Evolutionary conservation across 345 rosid genomes (phyloP).

Genomic region (Hypericum androsaemum): DNA sequence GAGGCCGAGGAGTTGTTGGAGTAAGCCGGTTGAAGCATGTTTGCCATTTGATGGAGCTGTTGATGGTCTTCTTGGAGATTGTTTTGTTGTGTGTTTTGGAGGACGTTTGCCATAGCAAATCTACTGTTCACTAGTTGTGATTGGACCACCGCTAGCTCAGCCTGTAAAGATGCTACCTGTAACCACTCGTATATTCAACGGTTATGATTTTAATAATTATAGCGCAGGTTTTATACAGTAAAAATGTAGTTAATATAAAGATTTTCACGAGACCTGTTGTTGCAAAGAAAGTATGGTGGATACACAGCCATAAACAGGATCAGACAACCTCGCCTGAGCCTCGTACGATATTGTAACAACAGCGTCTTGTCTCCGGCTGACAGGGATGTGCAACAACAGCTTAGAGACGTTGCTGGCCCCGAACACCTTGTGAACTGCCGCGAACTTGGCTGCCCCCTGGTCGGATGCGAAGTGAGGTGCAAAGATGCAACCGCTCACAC

Average conservation of each 20-base stretch:
- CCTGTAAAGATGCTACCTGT: slow-evolving; percentile 75
- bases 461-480: slow-evolving; percentile 89
- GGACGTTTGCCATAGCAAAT: slow-evolving; percentile 56
- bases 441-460: slow-evolving; percentile 92
- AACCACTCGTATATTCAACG: too few species aligned
- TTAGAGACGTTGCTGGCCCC: slow-evolving; percentile 96
- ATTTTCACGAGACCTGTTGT: slow-evolving; percentile 47
- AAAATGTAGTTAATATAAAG: background rate
- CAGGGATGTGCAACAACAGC: slow-evolving; percentile 69
- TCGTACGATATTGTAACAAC: slow-evolving; percentile 83
- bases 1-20: slow-evolving; percentile 93
- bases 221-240: too few species aligned
- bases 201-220: too few species aligned
- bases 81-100: slow-evolving; percentile 40
- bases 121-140: slow-evolving; percentile 66
- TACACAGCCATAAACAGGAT: slow-evolving; percentile 89
- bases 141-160: slow-evolving; percentile 78
- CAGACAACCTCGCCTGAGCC: slow-evolving; percentile 95
- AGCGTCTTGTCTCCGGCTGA: slow-evolving; percentile 78
- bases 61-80: slow-evolving; percentile 34
- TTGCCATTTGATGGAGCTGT: slow-evolving; percentile 25
- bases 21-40: slow-evolving; percentile 61
- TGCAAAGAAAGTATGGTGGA: slow-evolving; percentile 87
- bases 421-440: slow-evolving; percentile 90
- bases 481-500: slow-evolving; percentile 82